phyloP scores from a whole-genome alignment of 352 stramenopile species.

The Pythium sukuiense region DNA sequence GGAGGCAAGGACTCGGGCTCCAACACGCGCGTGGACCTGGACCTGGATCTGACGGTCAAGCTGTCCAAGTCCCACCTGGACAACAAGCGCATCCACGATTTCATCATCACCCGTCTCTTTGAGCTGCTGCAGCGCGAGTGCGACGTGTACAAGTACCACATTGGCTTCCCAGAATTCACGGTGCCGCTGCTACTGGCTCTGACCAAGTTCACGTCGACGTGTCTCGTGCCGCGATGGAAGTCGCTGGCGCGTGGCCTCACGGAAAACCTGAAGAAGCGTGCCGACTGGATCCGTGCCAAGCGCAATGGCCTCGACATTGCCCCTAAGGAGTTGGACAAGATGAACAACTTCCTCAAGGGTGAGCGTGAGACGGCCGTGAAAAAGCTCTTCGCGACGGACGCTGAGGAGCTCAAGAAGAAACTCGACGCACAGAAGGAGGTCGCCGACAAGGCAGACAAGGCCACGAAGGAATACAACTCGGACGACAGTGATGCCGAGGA shows the following conservation, averaged over 20 bases:
- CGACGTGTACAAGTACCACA: constrained; percentile 95
- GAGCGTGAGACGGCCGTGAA: constrained; percentile 83
- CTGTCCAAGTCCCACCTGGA: constrained; percentile 90
- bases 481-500: constrained; percentile 46
- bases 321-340: constrained; percentile 81
- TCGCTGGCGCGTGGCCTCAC: constrained; percentile 58
- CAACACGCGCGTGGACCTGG: constrained; percentile 50
- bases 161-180: constrained; percentile 94
- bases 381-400: constrained; percentile 82
- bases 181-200: constrained; percentile 88
- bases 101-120: constrained; percentile 91
- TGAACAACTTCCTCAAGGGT: constrained; percentile 82
- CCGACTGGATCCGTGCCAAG: constrained; percentile 87
- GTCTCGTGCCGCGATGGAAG: constrained; percentile 76
- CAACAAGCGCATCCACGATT: constrained; percentile 86
- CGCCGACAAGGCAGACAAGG: constrained; percentile 16
- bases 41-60: constrained; percentile 89
- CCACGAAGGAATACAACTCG: constrained; percentile 29
- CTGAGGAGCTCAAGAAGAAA: constrained; percentile 67
- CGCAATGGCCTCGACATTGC: constrained; percentile 89
- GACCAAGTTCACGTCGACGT: constrained; percentile 88
- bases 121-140: constrained; percentile 94
- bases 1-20: constrained; percentile 22
- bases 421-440: constrained; percentile 37
- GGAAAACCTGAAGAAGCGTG: constrained; percentile 72